A percentile compares a stretch with the other conserved stretches of the same genome.
These are phyloP conservation scores for Bremia lactucae DNA, from an alignment of 352 stramenopile genomes.

Conservation along the genomic window DNA sequence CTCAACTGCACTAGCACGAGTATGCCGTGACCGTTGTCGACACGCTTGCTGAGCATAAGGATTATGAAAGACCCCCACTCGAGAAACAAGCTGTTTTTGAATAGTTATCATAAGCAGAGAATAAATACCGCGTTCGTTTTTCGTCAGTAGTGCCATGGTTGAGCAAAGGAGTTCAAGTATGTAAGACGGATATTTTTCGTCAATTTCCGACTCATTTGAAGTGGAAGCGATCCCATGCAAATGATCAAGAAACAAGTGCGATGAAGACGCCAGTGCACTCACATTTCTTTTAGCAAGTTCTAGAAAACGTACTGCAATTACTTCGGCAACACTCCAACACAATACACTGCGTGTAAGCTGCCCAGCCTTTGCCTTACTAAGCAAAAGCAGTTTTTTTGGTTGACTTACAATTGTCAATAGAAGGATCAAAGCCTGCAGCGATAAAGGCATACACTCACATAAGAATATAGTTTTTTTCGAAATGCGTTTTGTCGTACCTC, in stretches of 20 bases:
- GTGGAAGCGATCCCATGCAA: conserved; percentile 52
- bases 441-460: neutral
- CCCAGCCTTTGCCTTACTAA: conserved; percentile 24
- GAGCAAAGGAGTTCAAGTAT: conserved; percentile 59
- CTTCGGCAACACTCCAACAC: conserved; percentile 57
- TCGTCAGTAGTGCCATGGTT: conserved; percentile 56
- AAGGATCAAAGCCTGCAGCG: conserved; percentile 43
- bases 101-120: conserved; percentile 80
- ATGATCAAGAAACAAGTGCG: conserved; percentile 72
- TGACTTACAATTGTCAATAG: conserved; percentile 62
- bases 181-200: conserved; percentile 38
- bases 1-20: conserved; percentile 23
- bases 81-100: conserved; percentile 66
- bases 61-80: conserved; percentile 7
- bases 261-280: conserved; percentile 34
- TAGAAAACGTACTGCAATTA: conserved; percentile 36
- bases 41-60: conserved; percentile 20
- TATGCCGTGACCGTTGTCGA: conserved; percentile 7
- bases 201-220: conserved; percentile 13
- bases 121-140: conserved; percentile 54
- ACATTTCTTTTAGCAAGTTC: conserved; percentile 30
- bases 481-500: conserved; percentile 26
- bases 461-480: too few relatives aligned
- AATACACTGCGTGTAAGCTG: conserved; percentile 24
- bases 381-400: conserved; percentile 43